Evolutionary conservation across 1,139 yeast genomes (phyloP), one percentile per base, ranked within the genome.

Genomic region (Yamadazyma epiphylla): DNA sequence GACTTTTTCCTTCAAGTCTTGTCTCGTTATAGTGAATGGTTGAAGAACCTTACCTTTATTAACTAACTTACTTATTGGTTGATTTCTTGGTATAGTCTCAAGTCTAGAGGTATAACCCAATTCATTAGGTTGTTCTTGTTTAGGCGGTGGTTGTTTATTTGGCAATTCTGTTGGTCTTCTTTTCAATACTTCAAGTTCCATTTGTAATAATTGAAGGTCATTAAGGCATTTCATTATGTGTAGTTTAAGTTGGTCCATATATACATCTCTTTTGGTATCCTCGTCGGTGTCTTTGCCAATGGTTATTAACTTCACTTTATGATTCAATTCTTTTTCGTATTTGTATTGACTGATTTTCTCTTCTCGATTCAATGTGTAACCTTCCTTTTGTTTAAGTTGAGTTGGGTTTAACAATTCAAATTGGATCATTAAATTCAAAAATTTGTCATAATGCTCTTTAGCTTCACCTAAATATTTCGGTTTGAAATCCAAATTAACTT

Each of bases 11-110:
- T 70, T 66, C 14, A 86, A 46, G 26, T 79, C 74, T 15, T 78
- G 74, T 32, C 84, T 68, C 5, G 87, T 77, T 19, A 91, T 72
- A 0, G 94, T 85, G 54, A 91, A 91, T 5, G 96, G 97, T 42
- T 84, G 74, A 24, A 86, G 58, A 2, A 88, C 81, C 52, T 80
- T 83, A 3, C 96, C 96, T 30, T 74, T 75, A 41, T 73, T 74
- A 4, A 84, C 41, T 21, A 82, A 55, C 22, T 62, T 64, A 5
- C 57, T 41, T 1, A 63, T 46, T 15, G 43, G 37, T 16, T 46
- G 43, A 17, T 58, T 54, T 26, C 57, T 53, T 10, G 69, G 66
- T 15, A 68, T 41, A 0, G 59, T 39, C 44, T 80, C 87, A 15
- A 80, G 46, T 36, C 57, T 74, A 1, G 80, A 70, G 1, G 86